Evolutionary conservation across 352 stramenopile genomes (phyloP).

Genomic region (Albugo candida): DNA sequence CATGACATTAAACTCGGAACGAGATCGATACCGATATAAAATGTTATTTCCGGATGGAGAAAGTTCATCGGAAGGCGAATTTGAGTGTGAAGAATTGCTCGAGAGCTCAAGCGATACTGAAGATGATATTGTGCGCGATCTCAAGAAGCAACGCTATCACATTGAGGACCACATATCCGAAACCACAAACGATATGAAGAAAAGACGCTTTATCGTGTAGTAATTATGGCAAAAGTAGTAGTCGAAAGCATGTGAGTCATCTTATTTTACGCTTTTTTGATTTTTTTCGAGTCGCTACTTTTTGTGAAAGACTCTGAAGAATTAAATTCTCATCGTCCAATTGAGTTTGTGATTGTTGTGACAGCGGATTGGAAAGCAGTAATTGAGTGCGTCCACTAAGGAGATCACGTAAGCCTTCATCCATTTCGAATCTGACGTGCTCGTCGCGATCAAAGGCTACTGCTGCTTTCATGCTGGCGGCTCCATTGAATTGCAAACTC

Average conservation of each 20-base stretch:
- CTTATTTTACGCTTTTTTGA: slow-evolving; percentile 14
- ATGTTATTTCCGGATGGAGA: slow-evolving; percentile 10
- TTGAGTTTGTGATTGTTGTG: slow-evolving; percentile 13
- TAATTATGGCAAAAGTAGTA: neutral
- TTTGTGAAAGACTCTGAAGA: slow-evolving; percentile 56
- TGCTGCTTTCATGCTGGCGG: slow-evolving; percentile 20
- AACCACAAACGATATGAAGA: neutral
- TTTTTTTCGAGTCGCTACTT: slow-evolving; percentile 6
- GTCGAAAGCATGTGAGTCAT: slow-evolving; percentile 5
- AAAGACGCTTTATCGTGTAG: neutral
- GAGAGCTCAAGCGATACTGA: slow-evolving; percentile 28
- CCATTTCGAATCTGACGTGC: slow-evolving; percentile 4
- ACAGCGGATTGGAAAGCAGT: slow-evolving; percentile 16
- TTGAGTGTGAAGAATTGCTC: slow-evolving; percentile 52
- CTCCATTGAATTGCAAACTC: slow-evolving; percentile 7
- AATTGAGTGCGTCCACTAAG: slow-evolving; percentile 24
- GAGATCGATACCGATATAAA: slow-evolving; percentile 8
- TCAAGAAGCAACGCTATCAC: slow-evolving; percentile 5
- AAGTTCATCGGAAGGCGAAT: slow-evolving; percentile 18
- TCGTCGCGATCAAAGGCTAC: slow-evolving; percentile 22
- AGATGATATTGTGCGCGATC: slow-evolving; percentile 2
- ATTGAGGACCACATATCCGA: neutral
- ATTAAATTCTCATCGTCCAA: slow-evolving; percentile 50
- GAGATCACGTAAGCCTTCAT: slow-evolving; percentile 25
- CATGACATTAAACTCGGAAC: slow-evolving; percentile 4